A percentile compares a stretch with the other conserved stretches of the same genome.
Evolutionary conservation across 345 rosid genomes (phyloP).

Genomic region (Physaria fendleri): DNA sequence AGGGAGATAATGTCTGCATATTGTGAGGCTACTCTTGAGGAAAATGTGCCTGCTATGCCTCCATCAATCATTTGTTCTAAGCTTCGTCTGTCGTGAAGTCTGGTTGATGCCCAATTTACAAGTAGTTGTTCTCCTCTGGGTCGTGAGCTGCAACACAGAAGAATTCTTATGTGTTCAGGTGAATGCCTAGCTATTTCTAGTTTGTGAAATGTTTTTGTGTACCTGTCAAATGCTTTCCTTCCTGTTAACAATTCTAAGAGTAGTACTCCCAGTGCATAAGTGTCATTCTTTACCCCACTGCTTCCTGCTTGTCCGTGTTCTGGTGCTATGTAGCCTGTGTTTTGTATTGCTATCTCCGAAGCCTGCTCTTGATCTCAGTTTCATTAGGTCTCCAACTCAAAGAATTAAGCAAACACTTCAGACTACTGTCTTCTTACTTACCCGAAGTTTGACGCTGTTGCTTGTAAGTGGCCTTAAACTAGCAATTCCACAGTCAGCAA

Average conservation of each 20-base stretch:
- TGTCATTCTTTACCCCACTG: conserved; percentile 58
- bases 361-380: conserved; percentile 47
- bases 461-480: conserved; percentile 68
- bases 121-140: conserved; percentile 55
- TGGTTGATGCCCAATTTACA: conserved; percentile 72
- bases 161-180: no score
- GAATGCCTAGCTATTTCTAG: no score
- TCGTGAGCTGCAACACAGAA: conserved; percentile 41
- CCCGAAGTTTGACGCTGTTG: conserved; percentile 69
- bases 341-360: conserved; percentile 61
- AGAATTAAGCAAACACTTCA: background rate
- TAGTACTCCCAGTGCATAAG: conserved; percentile 78
- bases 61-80: conserved; percentile 74
- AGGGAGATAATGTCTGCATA: conserved; percentile 71
- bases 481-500: conserved; percentile 71
- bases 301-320: conserved; percentile 67
- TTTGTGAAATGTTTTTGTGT: conserved; percentile 6
- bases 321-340: conserved; percentile 69
- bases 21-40: conserved; percentile 51
- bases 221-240: conserved; percentile 69
- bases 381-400: conserved; percentile 19
- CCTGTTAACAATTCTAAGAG: conserved; percentile 88
- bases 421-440: conserved; percentile 18
- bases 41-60: conserved; percentile 46
- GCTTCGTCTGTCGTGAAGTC: conserved; percentile 62